Evolutionary conservation across 164 flowering plant genomes (phyloP), one percentile per base, ranked within the genome.

Genomic region (Magnolia changhungtana): DNA sequence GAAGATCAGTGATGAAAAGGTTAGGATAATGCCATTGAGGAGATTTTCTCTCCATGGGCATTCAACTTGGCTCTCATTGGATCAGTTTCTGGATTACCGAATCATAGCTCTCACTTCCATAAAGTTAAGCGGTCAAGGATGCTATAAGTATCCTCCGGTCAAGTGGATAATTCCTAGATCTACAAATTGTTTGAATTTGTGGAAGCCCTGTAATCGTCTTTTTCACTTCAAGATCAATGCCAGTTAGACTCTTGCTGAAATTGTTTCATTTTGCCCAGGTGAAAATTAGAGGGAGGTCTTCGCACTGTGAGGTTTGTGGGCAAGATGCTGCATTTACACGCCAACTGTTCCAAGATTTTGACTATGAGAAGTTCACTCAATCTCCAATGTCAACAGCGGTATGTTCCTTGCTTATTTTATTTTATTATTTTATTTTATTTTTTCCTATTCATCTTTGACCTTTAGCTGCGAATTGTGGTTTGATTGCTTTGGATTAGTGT

Each of bases 291-390:
- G 97, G 97, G 61, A 90, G 90, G 75, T 90, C 92, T 74, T 73
- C 63, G 69, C 82, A 89, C 4, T 96, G 99, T 82, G 92, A 83
- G 78, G 97, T 81, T 75, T 96, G 99, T 83, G 93, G 97, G 81
- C 95, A 94, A 73, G 84, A 86, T 80, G 67, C 96, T 19, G 55
- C 75, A 50, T 85, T 96, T 75, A 78, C 84, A 7, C 64, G 63
- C 52, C 77, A 89, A 78, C 64, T 83, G 27, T 92, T 96, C 69
- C 86, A 74, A 79, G 84, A 86, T 21, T 91, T 96, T 78, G 97
- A 96, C 82, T 96, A 96, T 77, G 98, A 92, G 82, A 84, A 83
- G 50, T 96, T 94, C 83, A 96, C 99, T 66, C 89, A 87, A 70
- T 73, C 96, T 74, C 90, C 98, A 20, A 68, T 94, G 13, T 84